phyloP scores from a whole-genome alignment of 768 basidiomycete species.

The Pleurotus pulmonarius region DNA sequence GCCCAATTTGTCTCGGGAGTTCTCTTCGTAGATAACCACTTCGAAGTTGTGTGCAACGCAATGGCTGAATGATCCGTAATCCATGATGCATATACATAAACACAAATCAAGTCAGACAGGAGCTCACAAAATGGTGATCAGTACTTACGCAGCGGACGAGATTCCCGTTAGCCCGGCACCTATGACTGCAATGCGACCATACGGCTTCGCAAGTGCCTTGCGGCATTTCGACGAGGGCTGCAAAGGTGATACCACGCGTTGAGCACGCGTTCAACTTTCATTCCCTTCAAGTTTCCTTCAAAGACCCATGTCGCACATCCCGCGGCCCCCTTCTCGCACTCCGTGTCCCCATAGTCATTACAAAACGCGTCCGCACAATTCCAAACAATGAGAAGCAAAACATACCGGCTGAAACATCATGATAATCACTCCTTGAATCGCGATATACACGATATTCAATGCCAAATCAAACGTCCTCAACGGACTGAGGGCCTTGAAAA shows the following conservation, averaged over 20 bases:
- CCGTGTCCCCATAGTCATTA: too few relatives aligned
- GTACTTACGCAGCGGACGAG: constrained; percentile 42
- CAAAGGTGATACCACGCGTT: neutral
- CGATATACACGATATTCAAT: neutral
- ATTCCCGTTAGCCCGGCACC: constrained; percentile 50
- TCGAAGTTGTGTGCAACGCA: constrained; percentile 49
- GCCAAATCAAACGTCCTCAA: neutral
- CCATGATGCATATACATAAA: neutral
- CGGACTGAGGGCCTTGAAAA: neutral
- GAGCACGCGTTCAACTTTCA: neutral
- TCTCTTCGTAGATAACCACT: constrained; percentile 45
- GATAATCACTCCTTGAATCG: neutral
- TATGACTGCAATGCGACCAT: constrained; percentile 44
- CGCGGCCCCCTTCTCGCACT: too few relatives aligned
- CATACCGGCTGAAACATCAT: neutral
- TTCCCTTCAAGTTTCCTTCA: neutral
- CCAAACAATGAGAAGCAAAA: too few relatives aligned
- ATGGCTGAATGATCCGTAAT: constrained; percentile 22
- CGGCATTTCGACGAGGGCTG: constrained; percentile 21
- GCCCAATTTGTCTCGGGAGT: constrained; percentile 27
- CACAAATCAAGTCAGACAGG: too few relatives aligned
- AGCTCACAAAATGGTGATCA: neutral
- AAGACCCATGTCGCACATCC: too few relatives aligned
- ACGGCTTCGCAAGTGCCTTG: constrained; percentile 23
- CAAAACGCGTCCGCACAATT: too few relatives aligned